Conservation (phyloP, 140 eudicot genomes). For the Anethum foeniculum region DNA sequence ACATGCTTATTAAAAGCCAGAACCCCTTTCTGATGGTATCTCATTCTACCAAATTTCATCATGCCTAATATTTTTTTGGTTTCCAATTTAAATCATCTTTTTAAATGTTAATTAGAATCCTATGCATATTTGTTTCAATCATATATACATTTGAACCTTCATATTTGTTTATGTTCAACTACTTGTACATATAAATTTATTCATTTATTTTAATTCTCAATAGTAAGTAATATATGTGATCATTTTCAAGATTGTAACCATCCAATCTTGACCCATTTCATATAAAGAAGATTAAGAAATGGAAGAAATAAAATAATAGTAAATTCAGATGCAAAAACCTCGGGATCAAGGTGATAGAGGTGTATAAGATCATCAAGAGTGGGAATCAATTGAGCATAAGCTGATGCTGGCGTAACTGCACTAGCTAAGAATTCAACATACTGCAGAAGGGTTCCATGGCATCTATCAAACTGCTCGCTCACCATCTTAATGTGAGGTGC, state of each 20-base stretch:
- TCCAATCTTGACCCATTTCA: neutral
- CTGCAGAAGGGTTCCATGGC: slow-evolving; percentile 97
- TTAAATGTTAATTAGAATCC: too few relatives aligned
- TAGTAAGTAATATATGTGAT: neutral
- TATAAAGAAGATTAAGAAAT: neutral
- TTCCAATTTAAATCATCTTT: too few relatives aligned
- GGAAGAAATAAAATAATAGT: neutral
- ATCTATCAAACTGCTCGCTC: slow-evolving; percentile 93
- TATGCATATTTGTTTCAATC: too few relatives aligned
- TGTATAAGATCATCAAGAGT: slow-evolving; percentile 82
- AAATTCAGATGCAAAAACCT: slow-evolving; percentile 38
- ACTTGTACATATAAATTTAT: neutral
- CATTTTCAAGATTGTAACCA: neutral
- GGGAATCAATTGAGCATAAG: slow-evolving; percentile 83
- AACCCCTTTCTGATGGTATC: neutral
- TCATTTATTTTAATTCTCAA: too few relatives aligned
- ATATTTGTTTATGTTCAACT: neutral
- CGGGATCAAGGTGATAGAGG: slow-evolving; percentile 95
- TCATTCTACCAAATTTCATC: too few relatives aligned
- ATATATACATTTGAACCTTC: neutral
- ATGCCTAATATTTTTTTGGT: neutral
- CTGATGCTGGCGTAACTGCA: slow-evolving; percentile 62
- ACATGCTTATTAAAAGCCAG: neutral
- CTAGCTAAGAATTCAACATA: slow-evolving; percentile 88
- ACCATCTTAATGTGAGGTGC: slow-evolving; percentile 94